A percentile compares a stretch with the other conserved stretches of the same genome.
Evolutionary conservation across 2,329 filamentous ascomycete genomes (phyloP).

Genomic region (Pezizomycotina sp.): DNA sequence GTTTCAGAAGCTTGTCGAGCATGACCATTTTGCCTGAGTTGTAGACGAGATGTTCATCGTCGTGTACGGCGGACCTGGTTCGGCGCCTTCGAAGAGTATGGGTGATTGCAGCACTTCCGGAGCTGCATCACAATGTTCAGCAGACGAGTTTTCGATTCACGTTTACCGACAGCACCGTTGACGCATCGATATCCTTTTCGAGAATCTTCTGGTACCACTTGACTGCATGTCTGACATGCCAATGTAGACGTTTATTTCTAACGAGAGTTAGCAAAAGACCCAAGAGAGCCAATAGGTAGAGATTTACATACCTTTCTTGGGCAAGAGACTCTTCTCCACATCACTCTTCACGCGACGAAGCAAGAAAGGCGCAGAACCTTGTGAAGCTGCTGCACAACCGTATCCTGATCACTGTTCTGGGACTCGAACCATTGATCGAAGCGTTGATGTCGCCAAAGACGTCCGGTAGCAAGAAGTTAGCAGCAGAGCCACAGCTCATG

Average conservation of each 20-base stretch:
- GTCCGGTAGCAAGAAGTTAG: slow-evolving; percentile 93
- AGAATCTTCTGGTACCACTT: slow-evolving; percentile 99
- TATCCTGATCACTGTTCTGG: slow-evolving; percentile 80
- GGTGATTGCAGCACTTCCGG: slow-evolving; percentile 96
- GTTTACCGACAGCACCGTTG: slow-evolving; percentile 76
- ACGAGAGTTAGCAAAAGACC: slow-evolving; percentile 8
- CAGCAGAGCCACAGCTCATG: slow-evolving; percentile 94
- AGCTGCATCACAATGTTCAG: slow-evolving; percentile 99
- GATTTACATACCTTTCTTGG: slow-evolving; percentile 50
- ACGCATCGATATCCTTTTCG: slow-evolving; percentile 97
- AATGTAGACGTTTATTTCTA: slow-evolving; percentile 83
- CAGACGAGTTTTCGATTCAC: slow-evolving; percentile 90
- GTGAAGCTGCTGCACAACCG: slow-evolving; percentile 88
- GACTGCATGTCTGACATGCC: slow-evolving; percentile 99
- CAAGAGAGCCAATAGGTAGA: background rate
- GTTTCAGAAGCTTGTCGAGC: slow-evolving; percentile 73
- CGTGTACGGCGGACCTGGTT: slow-evolving; percentile 92
- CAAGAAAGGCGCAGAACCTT: slow-evolving; percentile 85
- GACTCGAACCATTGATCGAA: slow-evolving; percentile 97
- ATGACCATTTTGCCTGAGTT: slow-evolving; percentile 97
- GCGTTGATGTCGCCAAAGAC: slow-evolving; percentile 89
- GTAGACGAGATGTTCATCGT: slow-evolving; percentile 90
- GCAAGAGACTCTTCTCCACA: slow-evolving; percentile 90
- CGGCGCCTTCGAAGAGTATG: slow-evolving; percentile 94
- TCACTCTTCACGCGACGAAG: slow-evolving; percentile 92